Base-by-base conservation (phyloP, 2,329 filamentous ascomycete genomes). In the Botrytis pseudocinerea region DNA sequence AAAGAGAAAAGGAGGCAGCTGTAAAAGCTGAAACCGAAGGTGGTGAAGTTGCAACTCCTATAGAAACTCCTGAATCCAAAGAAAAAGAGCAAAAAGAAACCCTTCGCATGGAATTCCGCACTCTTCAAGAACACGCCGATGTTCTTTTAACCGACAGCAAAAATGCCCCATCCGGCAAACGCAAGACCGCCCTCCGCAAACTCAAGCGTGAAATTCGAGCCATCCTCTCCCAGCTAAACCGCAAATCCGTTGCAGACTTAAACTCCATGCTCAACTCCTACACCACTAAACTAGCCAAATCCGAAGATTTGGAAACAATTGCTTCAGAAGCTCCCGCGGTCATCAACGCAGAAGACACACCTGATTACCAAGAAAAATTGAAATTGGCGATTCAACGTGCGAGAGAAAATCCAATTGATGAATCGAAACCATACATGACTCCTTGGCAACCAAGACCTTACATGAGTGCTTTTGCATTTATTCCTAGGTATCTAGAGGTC, bases 401-500 rank as follows among this genome's bases (percentile, higher is more conserved):
- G 85, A 88, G 77, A 88, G 89, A 94, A 81, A 97, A 98, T 83
- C 92, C 93, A 0, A 83, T 91, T 74, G 93, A 98, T 82, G 82
- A 84, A 40, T 84, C 82, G 73, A 97, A 97, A 83, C 93, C 96
- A 5, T 99, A 99, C 81, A 88, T 88, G 7, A 98, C 95, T 2
- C 96, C 96, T 20, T 99, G 96, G 96, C 85, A 87, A 76, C 96
- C 96, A 20, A 88, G 94, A 72, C 88, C 92, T 70, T 98, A 89
- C 83, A 97, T 99, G 93, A 87, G 89, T 69, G 91, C 95, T 0
- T 99, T 99, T 83, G 94, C 95, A 38, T 98, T 97, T 83, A 94
- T 99, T 77, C 96, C 96, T 18, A 87, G 93, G 71, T 99, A 98
- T 82, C 89, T 99, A 74, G 97, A 99, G 84, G 96, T 99, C 78